Base-by-base conservation (phyloP, 2,329 filamentous ascomycete genomes). In the Colletotrichum lindemuthianum region DNA sequence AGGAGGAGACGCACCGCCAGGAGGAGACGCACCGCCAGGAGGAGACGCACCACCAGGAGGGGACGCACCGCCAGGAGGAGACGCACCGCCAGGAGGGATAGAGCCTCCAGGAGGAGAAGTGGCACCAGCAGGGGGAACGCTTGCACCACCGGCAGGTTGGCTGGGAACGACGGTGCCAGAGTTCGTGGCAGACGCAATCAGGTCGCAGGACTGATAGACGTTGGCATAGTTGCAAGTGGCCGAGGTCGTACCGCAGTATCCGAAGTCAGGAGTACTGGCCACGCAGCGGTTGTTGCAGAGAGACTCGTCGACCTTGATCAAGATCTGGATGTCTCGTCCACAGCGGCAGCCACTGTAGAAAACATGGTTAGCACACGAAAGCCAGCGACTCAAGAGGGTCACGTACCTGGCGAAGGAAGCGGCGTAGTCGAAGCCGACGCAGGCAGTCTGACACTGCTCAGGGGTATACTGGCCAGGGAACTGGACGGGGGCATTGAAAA, bases 391-490 rank as follows among this genome's bases (percentile, higher is more conserved):
- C 3, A 1, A 2, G 10, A 39, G 4, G 8, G 32, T 4, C 3
- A n/a, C 66, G 3, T 52, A 68, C 66, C 59, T 59, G 2, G 53
- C 32, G 15, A 67, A 67, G 24, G 59, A 44, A 1, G 66, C 66
- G 11, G 63, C 66, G 11, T 56, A 63, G 16, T 51, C 39, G 41
- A 49, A 66, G 7, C 54, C 63, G 2, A 32, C 49, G 34, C 66
- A 68, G 43, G 66, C 63, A 4, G 63, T 56, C 40, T 68, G 59
- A 32, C 66, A 68, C 43, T 63, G 54, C 43, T 67, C 59, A 3
- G 63, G 63, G 11, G 50, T 67, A 32, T 51, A 67, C n/a, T 45
- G 41, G 12, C 16, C 16, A 15, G 50, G 49, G 39, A 68, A 59
- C n/a, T 44, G 33, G 49, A 63, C 63, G 34, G 54, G 53, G 32